These are phyloP conservation scores for Botrytis deweyae DNA, from an alignment of 2,329 filamentous ascomycete species.

Conservation along the genomic window DNA sequence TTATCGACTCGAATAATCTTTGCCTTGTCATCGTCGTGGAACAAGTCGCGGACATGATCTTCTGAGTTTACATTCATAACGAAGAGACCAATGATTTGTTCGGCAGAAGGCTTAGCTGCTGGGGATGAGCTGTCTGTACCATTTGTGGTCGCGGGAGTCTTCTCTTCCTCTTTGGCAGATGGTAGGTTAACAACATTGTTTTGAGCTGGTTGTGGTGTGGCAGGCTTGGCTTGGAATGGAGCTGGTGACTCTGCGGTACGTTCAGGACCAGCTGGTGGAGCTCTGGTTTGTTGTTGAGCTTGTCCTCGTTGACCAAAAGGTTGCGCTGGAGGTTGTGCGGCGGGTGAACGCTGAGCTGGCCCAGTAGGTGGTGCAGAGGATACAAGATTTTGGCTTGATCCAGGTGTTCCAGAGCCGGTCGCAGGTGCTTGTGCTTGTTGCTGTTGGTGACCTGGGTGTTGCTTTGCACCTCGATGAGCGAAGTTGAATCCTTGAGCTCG, in stretches of 20 bases:
- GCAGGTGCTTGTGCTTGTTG: conserved; percentile 37
- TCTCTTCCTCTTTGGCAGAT: conserved; percentile 56
- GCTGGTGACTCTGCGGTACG: conserved; percentile 37
- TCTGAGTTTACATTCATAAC: conserved; percentile 82
- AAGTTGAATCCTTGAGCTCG: conserved; percentile 99
- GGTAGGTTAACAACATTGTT: conserved; percentile 39
- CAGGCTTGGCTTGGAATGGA: conserved; percentile 44
- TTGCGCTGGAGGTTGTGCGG: conserved; percentile 32
- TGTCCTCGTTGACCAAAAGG: conserved; percentile 35
- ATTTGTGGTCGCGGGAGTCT: conserved; percentile 46
- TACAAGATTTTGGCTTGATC: conserved; percentile 38
- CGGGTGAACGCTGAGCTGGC: conserved; percentile 35
- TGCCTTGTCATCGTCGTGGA: conserved; percentile 75
- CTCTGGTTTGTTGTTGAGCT: conserved; percentile 37
- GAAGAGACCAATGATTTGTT: conserved; percentile 81
- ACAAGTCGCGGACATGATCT: conserved; percentile 78
- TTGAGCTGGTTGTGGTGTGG: conserved; percentile 46
- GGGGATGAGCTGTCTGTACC: conserved; percentile 54
- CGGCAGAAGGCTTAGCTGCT: conserved; percentile 58
- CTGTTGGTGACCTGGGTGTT: conserved; percentile 47
- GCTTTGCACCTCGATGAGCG: conserved; percentile 87
- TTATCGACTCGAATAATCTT: conserved; percentile 81
- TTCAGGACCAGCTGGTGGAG: conserved; percentile 35
- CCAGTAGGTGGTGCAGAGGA: conserved; percentile 37
- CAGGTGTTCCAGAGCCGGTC: conserved; percentile 40